phyloP scores from a whole-genome alignment of 2,329 filamentous ascomycete genomes.

The Lachnellula arida region DNA sequence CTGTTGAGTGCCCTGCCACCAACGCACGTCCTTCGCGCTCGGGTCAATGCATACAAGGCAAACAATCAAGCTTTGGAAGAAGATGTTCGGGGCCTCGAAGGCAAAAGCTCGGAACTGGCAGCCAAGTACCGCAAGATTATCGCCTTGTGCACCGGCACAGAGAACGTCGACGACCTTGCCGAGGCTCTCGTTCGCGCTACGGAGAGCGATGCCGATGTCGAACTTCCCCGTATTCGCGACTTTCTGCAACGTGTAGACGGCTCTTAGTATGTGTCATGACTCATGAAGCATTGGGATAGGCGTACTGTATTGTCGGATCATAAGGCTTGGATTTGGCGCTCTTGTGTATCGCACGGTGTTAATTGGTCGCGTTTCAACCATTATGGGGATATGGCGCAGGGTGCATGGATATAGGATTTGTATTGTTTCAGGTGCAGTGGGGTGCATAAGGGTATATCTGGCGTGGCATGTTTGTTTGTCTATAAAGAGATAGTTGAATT shows the following conservation, averaged over 20 bases:
- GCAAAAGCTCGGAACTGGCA: constrained; percentile 78
- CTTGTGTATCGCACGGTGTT: no score
- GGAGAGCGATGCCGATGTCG: constrained; percentile 77
- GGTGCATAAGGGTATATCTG: neutral
- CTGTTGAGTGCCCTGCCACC: constrained; percentile 48
- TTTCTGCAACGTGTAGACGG: constrained; percentile 70
- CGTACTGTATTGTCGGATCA: neutral
- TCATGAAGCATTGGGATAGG: neutral
- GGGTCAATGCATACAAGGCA: constrained; percentile 63
- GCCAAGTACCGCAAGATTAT: constrained; percentile 86
- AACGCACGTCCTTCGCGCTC: constrained; percentile 57
- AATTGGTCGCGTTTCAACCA: no score
- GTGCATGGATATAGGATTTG: no score
- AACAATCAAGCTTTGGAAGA: constrained; percentile 64
- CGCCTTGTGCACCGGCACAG: constrained; percentile 75
- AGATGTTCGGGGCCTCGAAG: constrained; percentile 66
- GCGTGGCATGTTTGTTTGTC: neutral
- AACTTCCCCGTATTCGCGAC: constrained; percentile 70
- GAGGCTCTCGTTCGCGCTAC: constrained; percentile 80
- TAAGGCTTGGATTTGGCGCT: no score
- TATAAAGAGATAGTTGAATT: neutral
- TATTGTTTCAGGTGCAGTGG: neutral
- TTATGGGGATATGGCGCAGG: no score
- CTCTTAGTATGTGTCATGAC: constrained; percentile 3
- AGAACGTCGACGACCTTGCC: constrained; percentile 70